These are phyloP conservation scores for Spathaspora jeffriesii DNA, from an alignment of 1,139 yeast species.

Conservation along the genomic window DNA sequence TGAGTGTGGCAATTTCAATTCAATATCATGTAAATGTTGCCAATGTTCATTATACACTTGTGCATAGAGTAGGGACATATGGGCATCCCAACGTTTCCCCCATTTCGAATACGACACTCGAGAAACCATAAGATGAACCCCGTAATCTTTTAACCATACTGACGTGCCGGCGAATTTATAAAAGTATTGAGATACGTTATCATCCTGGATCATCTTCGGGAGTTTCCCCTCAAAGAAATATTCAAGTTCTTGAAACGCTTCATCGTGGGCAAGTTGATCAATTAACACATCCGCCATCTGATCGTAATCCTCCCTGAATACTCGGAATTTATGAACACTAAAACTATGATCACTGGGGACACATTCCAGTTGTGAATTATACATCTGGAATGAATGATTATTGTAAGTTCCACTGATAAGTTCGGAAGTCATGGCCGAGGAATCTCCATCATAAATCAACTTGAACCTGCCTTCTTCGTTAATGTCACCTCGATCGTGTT, in stretches of 20 bases:
- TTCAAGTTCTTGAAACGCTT: constrained; percentile 17
- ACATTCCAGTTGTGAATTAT: background rate
- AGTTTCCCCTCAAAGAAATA: constrained; percentile 21
- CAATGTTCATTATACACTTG: constrained; percentile 30
- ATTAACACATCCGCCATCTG: background rate
- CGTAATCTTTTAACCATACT: constrained; percentile 47
- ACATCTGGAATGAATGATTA: background rate
- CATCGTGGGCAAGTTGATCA: constrained; percentile 18
- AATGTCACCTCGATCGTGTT: too few species aligned
- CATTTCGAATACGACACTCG: constrained; percentile 31
- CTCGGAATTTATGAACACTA: background rate
- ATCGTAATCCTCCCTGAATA: background rate
- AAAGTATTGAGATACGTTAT: constrained; percentile 28
- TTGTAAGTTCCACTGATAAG: background rate
- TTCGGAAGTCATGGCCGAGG: background rate
- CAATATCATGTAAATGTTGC: constrained; percentile 26
- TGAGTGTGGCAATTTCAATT: constrained; percentile 20
- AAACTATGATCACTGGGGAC: background rate
- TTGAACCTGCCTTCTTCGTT: background rate
- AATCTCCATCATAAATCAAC: background rate
- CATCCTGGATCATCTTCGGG: constrained; percentile 18
- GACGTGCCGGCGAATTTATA: constrained; percentile 49
- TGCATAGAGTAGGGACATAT: constrained; percentile 30
- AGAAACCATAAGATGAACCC: constrained; percentile 47
- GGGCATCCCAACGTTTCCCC: constrained; percentile 27